Evolutionary conservation across 2,329 filamentous ascomycete genomes (phyloP).

Genomic region (Clarireedia hainanense): DNA sequence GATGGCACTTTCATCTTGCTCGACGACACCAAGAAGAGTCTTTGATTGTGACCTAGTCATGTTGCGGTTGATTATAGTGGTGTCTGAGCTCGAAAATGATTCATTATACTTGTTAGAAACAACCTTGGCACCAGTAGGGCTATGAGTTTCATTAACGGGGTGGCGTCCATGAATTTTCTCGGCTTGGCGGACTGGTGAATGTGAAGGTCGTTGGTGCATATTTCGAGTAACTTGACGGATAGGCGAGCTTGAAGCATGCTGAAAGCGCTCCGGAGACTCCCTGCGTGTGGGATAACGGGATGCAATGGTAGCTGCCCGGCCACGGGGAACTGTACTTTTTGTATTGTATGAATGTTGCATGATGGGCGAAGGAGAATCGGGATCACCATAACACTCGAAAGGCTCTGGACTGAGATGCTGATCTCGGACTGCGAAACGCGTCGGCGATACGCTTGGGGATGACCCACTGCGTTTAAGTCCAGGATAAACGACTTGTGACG

Average conservation of each 20-base stretch:
- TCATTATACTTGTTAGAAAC: not conserved
- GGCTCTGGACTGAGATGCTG: not conserved
- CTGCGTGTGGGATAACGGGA: not conserved
- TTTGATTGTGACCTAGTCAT: constrained; percentile 16
- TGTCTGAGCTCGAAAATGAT: not conserved
- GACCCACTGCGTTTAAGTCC: constrained; percentile 14
- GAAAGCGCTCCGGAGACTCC: not conserved
- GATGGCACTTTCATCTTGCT: constrained; percentile 14
- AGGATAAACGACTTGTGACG: constrained; percentile 1
- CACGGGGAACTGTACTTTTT: not conserved
- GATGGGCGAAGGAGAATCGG: constrained; percentile 1
- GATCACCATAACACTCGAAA: not conserved
- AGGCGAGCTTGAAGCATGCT: not conserved
- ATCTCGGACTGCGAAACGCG: not conserved
- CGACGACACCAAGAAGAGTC: constrained; percentile 11
- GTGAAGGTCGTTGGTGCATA: not conserved
- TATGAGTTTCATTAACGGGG: not conserved
- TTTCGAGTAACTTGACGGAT: not conserved
- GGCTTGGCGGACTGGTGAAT: not conserved
- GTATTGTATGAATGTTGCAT: not conserved
- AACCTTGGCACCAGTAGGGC: not conserved
- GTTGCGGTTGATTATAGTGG: constrained; percentile 7
- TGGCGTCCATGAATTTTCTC: not conserved
- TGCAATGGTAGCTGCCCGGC: not conserved
- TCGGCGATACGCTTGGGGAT: constrained; percentile 12